phyloP scores from a whole-genome alignment of 129 eudicot species.

The Kitagawia praeruptora region DNA sequence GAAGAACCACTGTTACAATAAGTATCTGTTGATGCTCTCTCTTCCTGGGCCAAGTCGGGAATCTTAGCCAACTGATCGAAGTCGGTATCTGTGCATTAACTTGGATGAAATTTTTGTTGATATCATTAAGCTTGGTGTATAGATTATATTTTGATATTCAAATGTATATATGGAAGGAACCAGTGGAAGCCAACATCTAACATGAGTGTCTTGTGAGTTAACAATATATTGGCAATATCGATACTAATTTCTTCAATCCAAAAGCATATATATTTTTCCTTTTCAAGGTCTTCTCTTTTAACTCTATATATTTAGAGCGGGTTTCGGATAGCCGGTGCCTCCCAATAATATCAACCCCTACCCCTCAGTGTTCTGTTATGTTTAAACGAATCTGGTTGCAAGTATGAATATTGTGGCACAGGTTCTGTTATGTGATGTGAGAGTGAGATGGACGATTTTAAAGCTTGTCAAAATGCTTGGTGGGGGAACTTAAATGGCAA shows the following conservation, averaged over 20 bases:
- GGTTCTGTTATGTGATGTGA: no score
- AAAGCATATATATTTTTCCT: not conserved
- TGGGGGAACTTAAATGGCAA: no score
- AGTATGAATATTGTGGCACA: no score
- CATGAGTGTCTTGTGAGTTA: slow-evolving; percentile 5
- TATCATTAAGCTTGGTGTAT: not conserved
- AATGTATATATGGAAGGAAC: not conserved
- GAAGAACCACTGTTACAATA: slow-evolving; percentile 50
- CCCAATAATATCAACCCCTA: no score
- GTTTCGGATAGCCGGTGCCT: not conserved
- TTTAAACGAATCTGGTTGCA: no score
- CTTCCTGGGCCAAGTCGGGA: not conserved
- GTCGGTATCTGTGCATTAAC: not conserved
- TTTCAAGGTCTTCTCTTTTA: not conserved
- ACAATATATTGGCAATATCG: not conserved
- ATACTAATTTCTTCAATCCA: not conserved
- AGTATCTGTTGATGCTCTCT: not conserved
- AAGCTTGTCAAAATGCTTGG: not conserved
- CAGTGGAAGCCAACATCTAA: not conserved
- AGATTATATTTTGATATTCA: not conserved
- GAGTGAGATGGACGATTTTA: not conserved
- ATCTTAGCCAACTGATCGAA: not conserved
- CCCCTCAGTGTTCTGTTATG: no score
- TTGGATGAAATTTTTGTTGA: not conserved
- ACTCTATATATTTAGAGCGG: not conserved